Evolutionary conservation across 2,329 filamentous ascomycete species (phyloP).

Genomic region (Verticillium alfalfae): DNA sequence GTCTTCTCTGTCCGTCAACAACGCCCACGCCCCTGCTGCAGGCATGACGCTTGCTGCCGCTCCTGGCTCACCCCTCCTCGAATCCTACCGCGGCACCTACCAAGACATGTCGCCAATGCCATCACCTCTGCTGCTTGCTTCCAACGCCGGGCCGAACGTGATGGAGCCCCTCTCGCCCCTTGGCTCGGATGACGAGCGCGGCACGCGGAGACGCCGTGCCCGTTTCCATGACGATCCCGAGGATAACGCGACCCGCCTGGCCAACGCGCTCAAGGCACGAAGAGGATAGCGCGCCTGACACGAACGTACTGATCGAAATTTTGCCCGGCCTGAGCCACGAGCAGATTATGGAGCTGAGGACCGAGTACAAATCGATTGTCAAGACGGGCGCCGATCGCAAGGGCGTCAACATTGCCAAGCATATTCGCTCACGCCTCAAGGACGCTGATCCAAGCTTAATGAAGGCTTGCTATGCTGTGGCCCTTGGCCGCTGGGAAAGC

Average conservation of each 20-base stretch:
- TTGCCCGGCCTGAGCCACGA: conserved; percentile 80
- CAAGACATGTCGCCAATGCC: conserved; percentile 95
- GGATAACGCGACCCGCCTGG: conserved; percentile 71
- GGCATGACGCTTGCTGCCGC: conserved; percentile 46
- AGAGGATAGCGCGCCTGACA: conserved; percentile 50
- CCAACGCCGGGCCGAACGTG: background rate
- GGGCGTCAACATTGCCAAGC: conserved; percentile 80
- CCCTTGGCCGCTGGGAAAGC: conserved; percentile 83
- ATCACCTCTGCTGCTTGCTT: conserved; percentile 61
- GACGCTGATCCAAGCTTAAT: conserved; percentile 71
- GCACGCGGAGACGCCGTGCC: conserved; percentile 51
- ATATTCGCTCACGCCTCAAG: conserved; percentile 72
- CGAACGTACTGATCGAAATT: conserved; percentile 71
- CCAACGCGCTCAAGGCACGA: conserved; percentile 66
- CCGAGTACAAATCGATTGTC: conserved; percentile 84
- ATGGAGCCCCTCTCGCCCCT: conserved; percentile 48
- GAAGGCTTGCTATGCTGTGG: conserved; percentile 86
- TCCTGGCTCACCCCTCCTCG: conserved; percentile 78
- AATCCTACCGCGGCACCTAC: conserved; percentile 90
- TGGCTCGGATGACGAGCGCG: conserved; percentile 40
- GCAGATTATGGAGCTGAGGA: conserved; percentile 79
- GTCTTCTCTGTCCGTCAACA: conserved; percentile 47
- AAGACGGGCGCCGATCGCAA: conserved; percentile 69
- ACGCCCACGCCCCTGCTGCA: conserved; percentile 28
- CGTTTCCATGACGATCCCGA: conserved; percentile 76